Conservation (phyloP, 306 rosid species). For the Casuarina equisetifolia region DNA sequence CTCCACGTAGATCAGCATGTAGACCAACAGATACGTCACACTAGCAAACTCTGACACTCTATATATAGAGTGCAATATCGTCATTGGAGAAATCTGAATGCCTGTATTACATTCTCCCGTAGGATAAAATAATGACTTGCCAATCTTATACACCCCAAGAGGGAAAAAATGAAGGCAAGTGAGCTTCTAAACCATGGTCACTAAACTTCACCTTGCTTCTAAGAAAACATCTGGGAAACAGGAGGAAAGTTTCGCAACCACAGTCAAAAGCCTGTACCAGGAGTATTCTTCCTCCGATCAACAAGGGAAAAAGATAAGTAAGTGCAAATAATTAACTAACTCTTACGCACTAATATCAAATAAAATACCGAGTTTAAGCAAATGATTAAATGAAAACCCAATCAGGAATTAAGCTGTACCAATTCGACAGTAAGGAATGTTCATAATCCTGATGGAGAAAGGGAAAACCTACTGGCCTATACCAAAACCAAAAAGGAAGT, state of each 20-base stretch:
- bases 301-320: background rate
- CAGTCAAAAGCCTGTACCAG: background rate
- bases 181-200: background rate
- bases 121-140: too few relatives aligned
- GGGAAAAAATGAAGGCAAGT: too few relatives aligned
- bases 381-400: background rate
- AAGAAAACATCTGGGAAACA: background rate
- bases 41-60: too few relatives aligned
- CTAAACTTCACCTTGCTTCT: background rate
- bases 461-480: too few relatives aligned
- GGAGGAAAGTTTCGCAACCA: background rate
- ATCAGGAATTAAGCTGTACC: background rate
- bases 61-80: background rate
- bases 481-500: too few relatives aligned
- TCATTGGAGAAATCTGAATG: too few relatives aligned
- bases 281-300: background rate
- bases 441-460: background rate
- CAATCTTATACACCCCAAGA: too few relatives aligned
- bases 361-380: background rate
- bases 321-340: background rate
- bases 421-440: background rate
- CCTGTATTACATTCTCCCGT: too few relatives aligned
- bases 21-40: background rate
- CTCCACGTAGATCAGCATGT: background rate
- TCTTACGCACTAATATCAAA: background rate